Evolutionary conservation across 2,329 filamentous ascomycete genomes (phyloP), one percentile per base, ranked within the genome.

Genomic region (Exserohilum turcica): DNA sequence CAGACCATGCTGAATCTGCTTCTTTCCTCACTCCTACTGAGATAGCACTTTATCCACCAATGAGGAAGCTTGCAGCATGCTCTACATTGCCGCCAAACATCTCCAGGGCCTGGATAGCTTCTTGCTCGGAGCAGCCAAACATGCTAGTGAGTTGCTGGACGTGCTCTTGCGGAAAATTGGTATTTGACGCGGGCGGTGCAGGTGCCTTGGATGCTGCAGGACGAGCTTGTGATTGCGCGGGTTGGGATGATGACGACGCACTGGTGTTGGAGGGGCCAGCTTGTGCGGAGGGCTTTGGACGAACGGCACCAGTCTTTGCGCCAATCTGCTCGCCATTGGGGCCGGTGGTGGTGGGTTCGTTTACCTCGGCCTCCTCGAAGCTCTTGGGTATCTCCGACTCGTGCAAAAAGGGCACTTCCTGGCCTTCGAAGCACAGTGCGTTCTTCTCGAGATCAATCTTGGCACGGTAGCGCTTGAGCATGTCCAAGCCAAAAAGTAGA

Each of bases 381-480:
- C 88, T 84, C 73, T 89, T 95, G n/a, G 94, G 94, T 46, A 97
- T 96, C 61, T 99, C 93, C 2, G 89, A 89, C 76, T 97, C 94
- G 40, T 91, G 89, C 10, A 99, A 79, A 75, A 99, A 99, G 0
- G 89, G 85, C 5, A 99, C 90, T 63, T 94, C 90, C 61, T 92
- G 87, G 50, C 88, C 90, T 67, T 94, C 90, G 63, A 99, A 96
- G 58, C 95, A 84, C 15, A 99, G 84, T 59, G 87, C 90, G 67
- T 94, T 91, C 68, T 88, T 88, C 59, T 86, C 84, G 10, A 99
- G 82, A 73, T 99, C 94, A 67, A 99, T 93, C 65, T 84, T 89
- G 31, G 93, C 94, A 76, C 96, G 93, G 76, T 97, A 92, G 33
- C 94, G 86, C 78, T 96, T 97, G 57, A 99, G 82, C 91, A 99